Evolutionary conservation across 768 basidiomycete genomes (phyloP).

Genomic region (Pulveroboletus sp.): DNA sequence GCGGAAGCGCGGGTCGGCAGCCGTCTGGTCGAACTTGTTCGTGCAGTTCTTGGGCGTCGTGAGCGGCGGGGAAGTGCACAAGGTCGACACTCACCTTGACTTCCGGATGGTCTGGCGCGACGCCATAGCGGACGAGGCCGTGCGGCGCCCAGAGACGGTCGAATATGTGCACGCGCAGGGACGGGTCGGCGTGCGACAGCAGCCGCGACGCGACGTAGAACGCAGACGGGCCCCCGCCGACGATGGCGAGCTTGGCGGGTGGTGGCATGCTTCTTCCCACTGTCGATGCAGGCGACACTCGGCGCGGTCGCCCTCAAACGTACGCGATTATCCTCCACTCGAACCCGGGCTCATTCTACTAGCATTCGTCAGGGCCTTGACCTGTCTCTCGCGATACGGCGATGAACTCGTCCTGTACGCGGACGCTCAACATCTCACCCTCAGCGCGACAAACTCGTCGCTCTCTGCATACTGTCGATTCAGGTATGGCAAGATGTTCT

Average conservation of each 20-base stretch:
- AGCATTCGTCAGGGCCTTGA: constrained; percentile 74
- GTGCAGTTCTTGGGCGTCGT: constrained; percentile 76
- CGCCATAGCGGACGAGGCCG: constrained; percentile 92
- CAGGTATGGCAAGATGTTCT: constrained; percentile 64
- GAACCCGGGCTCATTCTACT: constrained; percentile 23
- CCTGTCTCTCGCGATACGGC: constrained; percentile 77
- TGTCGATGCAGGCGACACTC: constrained; percentile 72
- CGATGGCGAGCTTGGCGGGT: constrained; percentile 72
- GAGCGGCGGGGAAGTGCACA: constrained; percentile 9
- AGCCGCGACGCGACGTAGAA: constrained; percentile 91
- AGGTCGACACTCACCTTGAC: constrained; percentile 61
- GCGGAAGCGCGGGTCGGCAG: constrained; percentile 72
- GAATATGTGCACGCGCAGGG: constrained; percentile 76
- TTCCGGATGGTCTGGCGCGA: constrained; percentile 97
- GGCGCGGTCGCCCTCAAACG: constrained; percentile 53
- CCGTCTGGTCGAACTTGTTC: constrained; percentile 85
- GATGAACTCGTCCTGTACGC: constrained; percentile 75
- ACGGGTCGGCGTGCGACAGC: constrained; percentile 43
- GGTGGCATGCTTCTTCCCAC: no score
- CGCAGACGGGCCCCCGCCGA: constrained; percentile 95
- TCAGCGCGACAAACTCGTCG: constrained; percentile 76
- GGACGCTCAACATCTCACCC: constrained; percentile 51
- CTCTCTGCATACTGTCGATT: constrained; percentile 81
- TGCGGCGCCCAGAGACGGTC: constrained; percentile 94
- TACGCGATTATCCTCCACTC: constrained; percentile 19